Evolutionary conservation across 306 rosid species (phyloP).

Genomic region (Fragaria vesca): DNA sequence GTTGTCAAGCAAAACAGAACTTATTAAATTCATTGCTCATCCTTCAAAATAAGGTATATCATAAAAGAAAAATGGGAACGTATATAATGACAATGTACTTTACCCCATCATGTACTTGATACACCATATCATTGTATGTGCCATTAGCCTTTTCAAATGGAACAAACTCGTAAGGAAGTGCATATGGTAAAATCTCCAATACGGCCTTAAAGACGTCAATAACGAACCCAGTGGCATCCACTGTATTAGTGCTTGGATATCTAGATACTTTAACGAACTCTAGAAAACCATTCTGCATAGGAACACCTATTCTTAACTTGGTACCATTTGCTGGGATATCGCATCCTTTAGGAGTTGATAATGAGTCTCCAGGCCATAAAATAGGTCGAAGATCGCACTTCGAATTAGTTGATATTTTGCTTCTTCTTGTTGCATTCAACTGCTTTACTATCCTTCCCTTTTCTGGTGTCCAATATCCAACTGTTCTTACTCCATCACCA

Average conservation of each 20-base stretch:
- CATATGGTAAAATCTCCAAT: background rate
- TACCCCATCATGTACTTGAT: background rate
- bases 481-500: constrained; percentile 30
- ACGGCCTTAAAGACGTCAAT: constrained; percentile 47
- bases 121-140: background rate
- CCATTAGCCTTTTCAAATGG: background rate
- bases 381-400: constrained; percentile 10
- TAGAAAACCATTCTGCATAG: constrained; percentile 24
- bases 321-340: constrained; percentile 26
- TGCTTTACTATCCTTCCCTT: constrained; percentile 23
- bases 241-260: constrained; percentile 14
- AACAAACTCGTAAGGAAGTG: background rate
- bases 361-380: constrained; percentile 42
- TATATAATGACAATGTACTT: background rate
- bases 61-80: background rate
- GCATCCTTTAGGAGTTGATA: constrained; percentile 43
- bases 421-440: constrained; percentile 1
- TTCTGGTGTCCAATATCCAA: constrained; percentile 44
- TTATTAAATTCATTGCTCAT: background rate
- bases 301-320: constrained; percentile 38
- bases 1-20: background rate
- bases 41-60: background rate
- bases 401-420: constrained; percentile 1
- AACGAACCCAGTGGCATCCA: constrained; percentile 31
- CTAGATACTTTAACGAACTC: constrained; percentile 26